These are phyloP conservation scores for Leishmania gerbilli DNA, from an alignment of 208 protist species.

Conservation along the genomic window DNA sequence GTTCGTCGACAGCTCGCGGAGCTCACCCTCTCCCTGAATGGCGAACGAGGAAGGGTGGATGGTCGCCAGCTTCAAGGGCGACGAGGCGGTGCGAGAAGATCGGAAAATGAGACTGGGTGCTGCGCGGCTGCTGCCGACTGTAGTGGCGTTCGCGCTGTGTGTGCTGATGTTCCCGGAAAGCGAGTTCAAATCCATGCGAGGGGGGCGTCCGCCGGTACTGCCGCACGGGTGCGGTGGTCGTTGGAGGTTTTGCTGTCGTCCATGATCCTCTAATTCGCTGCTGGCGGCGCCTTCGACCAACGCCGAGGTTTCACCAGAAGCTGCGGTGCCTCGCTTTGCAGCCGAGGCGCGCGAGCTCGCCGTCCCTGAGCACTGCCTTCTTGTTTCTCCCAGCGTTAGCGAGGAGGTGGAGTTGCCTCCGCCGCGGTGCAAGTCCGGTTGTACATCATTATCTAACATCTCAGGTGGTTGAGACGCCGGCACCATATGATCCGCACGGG, in stretches of 20 bases:
- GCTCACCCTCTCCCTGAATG: neutral
- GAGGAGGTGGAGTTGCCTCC: neutral
- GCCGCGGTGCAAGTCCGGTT: neutral
- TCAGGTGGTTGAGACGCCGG: neutral
- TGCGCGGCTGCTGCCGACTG: constrained; percentile 4
- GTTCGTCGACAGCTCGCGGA: neutral
- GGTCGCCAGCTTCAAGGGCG: constrained; percentile 23
- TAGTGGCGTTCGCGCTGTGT: neutral
- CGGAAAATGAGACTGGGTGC: constrained; percentile 32
- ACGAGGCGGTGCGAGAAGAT: constrained; percentile 13
- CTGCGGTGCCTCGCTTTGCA: neutral
- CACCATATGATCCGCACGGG: neutral
- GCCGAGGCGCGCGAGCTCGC: neutral
- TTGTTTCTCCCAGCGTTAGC: neutral
- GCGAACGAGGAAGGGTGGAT: neutral
- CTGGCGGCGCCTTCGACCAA: neutral
- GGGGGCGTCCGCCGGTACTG: neutral
- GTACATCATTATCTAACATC: neutral
- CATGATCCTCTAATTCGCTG: neutral
- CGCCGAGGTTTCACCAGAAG: neutral
- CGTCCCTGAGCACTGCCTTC: neutral
- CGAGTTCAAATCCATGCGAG: neutral
- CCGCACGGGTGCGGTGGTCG: neutral
- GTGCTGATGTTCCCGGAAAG: neutral
- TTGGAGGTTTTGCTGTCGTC: neutral